Base-by-base conservation (phyloP, 1,284 basidiomycete species). In the Ganoderma lingzhi region DNA sequence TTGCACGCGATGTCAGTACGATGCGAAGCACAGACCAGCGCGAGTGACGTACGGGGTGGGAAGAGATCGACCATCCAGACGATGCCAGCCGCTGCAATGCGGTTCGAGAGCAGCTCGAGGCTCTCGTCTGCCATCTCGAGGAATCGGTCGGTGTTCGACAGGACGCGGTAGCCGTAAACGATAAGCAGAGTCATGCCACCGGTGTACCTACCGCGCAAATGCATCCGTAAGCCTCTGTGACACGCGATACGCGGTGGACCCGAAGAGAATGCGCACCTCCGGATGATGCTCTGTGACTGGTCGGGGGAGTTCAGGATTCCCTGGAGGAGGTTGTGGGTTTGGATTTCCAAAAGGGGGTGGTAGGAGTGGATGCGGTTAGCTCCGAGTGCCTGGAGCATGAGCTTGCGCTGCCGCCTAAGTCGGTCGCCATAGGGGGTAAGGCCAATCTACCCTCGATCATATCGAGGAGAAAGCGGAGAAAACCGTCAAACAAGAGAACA, bases 21-120 rank as follows among this genome's bases (percentile, higher is more conserved):
- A 62, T n/a, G 23, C 41, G 48, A 56, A 56, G 53, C 14, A 32
- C 12, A 8, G 15, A 32, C 9, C 35, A 37, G 45, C 35, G 32
- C 17, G 30, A 55, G 8, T 41, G 32, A 75, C 75, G 62, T 62
- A 76, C 75, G 62, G 15, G 70, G 55, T 17, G 88, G 90, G 74
- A 91, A 80, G 48, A 91, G 77, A 75, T 91, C 90, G 66, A 93
- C 91, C 0, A 87, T 86, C 90, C 90, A 93, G 66, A 93, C 85
- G 10, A 88, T 87, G 51, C 88, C 88, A 2, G 88, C 88, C 2
- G 87, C 85, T 2, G 90, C 87, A 71, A 93, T 90, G 19, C 83
- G 79, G 75, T 84, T 83, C 0, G 84, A 80, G 41, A 93, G 83
- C 48, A 92, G 75, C 60, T 84, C 81, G 45, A 92, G 84, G 68